Evolutionary conservation across 2,329 filamentous ascomycete genomes (phyloP), one percentile per base, ranked within the genome.

Genomic region (Colletotrichum tropicale): DNA sequence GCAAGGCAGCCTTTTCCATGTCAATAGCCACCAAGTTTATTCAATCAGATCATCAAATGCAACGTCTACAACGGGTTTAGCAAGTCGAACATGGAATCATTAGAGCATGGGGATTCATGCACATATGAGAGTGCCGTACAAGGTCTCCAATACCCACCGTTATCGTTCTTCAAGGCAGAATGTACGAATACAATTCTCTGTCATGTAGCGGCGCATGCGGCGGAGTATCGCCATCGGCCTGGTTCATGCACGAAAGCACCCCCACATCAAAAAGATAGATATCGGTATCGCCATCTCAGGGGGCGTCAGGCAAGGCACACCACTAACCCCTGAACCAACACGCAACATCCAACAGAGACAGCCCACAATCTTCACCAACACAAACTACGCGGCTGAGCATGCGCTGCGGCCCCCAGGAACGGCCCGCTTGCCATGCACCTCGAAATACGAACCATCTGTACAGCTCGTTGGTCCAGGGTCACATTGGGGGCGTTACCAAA

Each of bases 11-110:
- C 0, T 43, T 43, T 0, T 12, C 5, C 38, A 43, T 43, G 38
- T n/a, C 9, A 43, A n/a, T n/a, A 1, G 2, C 38, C 9, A 0
- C 5, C 18, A 43, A 43, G 2, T 10, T 43, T 0, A 3, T 43
- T 43, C 0, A 43, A n/a, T 0, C 18, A 43, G 3, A 43, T 4
- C 18, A 18, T 43, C 38, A 0, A 43, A n/a, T n/a, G 34, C 7
- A 30, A 8, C 28, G 9, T 28, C 28, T 8, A 36, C 34, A 43
- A 10, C 18, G 38, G 38, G 7, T 1, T 43, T 43, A 43, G 38
- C 38, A n/a, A 43, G 4, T 10, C 5, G 38, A n/a, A 5, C 36
- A 43, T n/a, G 36, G 24, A 24, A 24, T 24, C 24, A 24, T 24
- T 24, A 24, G 24, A 24, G 24, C 24, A 24, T 24, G 24, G 24